phyloP scores from a whole-genome alignment of 208 protist species.

The Porcisia deanei region DNA sequence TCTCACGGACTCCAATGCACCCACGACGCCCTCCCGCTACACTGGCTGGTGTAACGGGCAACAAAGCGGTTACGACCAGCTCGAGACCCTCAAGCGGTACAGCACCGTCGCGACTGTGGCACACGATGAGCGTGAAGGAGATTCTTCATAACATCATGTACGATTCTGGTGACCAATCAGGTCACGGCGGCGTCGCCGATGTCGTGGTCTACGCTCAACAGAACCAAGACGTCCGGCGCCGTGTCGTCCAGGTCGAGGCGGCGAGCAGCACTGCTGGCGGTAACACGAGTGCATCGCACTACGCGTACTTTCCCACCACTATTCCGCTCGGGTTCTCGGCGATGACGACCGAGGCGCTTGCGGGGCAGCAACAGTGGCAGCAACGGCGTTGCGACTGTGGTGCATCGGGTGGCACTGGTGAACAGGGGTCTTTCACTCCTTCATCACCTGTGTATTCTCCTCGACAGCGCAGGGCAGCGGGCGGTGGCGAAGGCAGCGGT shows the following conservation, averaged over 20 bases:
- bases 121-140: conserved; percentile 27
- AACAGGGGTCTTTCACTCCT: neutral
- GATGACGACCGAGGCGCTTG: conserved; percentile 21
- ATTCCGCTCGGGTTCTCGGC: conserved; percentile 43
- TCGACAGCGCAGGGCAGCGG: neutral
- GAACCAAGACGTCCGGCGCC: conserved; percentile 35
- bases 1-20: conserved; percentile 24
- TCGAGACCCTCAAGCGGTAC: neutral
- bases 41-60: neutral
- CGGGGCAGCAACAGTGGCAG: conserved; percentile 17
- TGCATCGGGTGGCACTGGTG: neutral
- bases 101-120: neutral
- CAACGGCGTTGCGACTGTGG: neutral
- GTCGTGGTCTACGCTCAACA: conserved; percentile 22
- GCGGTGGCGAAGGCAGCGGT: neutral
- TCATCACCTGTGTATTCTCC: neutral
- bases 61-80: neutral
- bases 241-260: conserved; percentile 11
- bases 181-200: neutral
- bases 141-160: conserved; percentile 36
- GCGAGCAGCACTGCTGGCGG: neutral
- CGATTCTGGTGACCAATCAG: conserved; percentile 9
- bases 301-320: conserved; percentile 30
- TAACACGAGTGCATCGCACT: conserved; percentile 1
- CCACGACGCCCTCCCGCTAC: neutral